Conservation (phyloP, 2,329 filamentous ascomycete species). For the Botryosphaeria dothidea region DNA sequence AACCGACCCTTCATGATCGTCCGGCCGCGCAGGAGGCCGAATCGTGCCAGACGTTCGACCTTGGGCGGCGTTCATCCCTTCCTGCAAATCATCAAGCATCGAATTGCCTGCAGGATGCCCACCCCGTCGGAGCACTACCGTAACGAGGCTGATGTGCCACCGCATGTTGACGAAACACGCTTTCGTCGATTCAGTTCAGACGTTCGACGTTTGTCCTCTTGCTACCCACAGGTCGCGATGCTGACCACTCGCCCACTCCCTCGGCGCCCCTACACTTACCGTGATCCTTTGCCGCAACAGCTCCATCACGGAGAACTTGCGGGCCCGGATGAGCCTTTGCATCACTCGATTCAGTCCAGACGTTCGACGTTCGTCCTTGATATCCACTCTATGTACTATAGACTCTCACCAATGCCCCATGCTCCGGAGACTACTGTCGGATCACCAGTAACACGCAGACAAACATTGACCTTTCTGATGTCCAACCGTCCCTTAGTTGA, state of each 20-base stretch:
- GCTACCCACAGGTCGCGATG: background rate
- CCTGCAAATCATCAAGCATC: background rate
- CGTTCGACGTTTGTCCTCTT: background rate
- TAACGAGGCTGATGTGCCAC: background rate
- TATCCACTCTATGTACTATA: background rate
- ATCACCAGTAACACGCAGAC: background rate
- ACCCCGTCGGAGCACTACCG: background rate
- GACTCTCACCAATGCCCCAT: background rate
- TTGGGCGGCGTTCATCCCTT: background rate
- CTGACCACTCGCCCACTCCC: background rate
- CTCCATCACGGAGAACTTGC: background rate
- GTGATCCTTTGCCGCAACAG: background rate
- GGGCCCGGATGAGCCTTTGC: background rate
- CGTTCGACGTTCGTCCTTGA: background rate
- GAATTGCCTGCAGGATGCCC: background rate
- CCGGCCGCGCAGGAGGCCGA: background rate
- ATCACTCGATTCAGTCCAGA: background rate
- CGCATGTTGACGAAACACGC: background rate
- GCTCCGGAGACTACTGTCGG: background rate
- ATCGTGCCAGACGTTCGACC: background rate
- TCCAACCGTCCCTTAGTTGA: background rate
- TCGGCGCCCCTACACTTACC: background rate
- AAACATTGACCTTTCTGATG: background rate
- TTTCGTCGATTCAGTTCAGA: background rate
- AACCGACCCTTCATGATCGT: background rate